These are phyloP conservation scores for Magnaporthiopsis incrustans DNA, from an alignment of 2,329 filamentous ascomycete species.

Conservation along the genomic window DNA sequence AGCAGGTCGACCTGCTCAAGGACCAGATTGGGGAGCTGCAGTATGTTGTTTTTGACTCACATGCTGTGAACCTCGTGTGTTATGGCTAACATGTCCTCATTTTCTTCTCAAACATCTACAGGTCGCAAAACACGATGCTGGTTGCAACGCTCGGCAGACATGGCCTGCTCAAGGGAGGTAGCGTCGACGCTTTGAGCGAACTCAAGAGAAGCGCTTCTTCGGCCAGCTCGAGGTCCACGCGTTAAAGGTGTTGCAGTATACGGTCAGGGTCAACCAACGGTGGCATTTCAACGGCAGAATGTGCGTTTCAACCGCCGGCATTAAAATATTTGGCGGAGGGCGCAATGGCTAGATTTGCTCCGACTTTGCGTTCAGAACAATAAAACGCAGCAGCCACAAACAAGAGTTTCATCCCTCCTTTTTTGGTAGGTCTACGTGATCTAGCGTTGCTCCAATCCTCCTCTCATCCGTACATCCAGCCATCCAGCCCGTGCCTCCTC, in stretches of 20 bases:
- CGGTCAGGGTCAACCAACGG: no score
- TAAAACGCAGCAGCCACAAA: background rate
- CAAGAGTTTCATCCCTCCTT: background rate
- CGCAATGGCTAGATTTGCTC: background rate
- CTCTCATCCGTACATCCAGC: no score
- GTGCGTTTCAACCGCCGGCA: background rate
- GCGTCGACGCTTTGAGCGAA: slow-evolving; percentile 4
- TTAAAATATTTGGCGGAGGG: background rate
- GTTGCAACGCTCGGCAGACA: slow-evolving; percentile 43
- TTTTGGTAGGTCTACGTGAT: background rate
- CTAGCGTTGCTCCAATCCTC: background rate
- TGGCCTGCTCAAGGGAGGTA: slow-evolving; percentile 7
- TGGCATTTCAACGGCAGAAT: background rate
- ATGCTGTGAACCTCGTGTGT: no score
- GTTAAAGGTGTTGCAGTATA: background rate
- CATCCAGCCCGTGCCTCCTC: no score
- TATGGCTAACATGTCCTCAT: background rate
- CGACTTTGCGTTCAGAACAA: background rate
- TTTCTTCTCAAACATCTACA: background rate
- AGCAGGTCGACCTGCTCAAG: slow-evolving; percentile 47
- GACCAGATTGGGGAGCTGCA: slow-evolving; percentile 49
- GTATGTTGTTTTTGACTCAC: slow-evolving; percentile 7
- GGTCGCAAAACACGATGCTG: slow-evolving; percentile 48
- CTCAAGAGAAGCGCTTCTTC: background rate
- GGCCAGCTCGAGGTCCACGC: background rate